Conservation (phyloP, 1,284 basidiomycete species). For the Boletus mariae region DNA sequence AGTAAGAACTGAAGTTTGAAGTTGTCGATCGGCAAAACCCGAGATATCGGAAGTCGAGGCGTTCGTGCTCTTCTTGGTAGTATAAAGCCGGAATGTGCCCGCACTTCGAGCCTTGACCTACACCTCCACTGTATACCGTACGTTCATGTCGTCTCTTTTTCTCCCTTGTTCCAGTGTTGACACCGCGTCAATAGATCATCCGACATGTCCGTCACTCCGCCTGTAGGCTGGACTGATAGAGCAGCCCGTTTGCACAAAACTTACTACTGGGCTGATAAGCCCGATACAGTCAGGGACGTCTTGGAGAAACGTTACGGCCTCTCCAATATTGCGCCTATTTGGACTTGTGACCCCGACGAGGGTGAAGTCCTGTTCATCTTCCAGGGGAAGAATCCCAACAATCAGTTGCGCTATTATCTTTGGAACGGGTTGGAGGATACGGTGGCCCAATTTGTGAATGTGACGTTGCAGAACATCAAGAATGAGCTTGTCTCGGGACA, state of each 20-base stretch:
- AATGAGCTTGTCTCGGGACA: neutral
- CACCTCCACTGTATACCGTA: neutral
- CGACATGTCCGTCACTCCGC: neutral
- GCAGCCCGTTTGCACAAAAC: neutral
- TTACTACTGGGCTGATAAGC: slow-evolving; percentile 6
- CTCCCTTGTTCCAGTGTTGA: too few species aligned
- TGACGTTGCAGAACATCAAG: neutral
- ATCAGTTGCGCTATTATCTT: neutral
- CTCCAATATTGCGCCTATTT: neutral
- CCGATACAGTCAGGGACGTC: slow-evolving; percentile 3
- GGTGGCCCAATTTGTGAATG: neutral
- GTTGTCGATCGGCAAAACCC: neutral
- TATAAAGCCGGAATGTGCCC: neutral
- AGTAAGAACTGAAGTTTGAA: neutral
- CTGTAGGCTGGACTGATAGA: slow-evolving; percentile 2
- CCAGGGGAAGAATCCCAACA: neutral
- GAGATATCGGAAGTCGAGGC: neutral
- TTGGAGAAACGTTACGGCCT: neutral
- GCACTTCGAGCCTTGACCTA: neutral
- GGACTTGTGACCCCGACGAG: neutral
- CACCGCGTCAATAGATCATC: neutral
- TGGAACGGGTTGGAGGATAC: slow-evolving; percentile 7
- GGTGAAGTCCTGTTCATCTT: slow-evolving; percentile 7
- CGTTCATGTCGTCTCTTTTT: neutral
- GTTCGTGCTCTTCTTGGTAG: neutral